Conservation (phyloP, 1,284 basidiomycete species). For the Papiliotrema nemorosa region DNA sequence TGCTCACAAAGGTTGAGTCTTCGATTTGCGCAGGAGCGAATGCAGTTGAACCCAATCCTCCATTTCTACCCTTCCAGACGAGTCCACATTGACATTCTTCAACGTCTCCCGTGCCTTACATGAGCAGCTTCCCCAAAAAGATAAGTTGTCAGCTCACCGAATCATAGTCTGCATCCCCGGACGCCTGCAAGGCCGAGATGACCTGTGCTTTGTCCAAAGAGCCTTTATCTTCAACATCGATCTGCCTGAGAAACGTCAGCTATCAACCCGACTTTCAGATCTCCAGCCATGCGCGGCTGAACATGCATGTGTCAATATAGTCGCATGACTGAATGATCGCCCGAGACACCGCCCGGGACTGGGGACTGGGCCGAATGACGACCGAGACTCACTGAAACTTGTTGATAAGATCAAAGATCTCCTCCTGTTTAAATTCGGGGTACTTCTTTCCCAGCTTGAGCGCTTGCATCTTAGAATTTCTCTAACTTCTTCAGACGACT, state of each 20-base stretch:
- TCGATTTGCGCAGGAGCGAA: constrained; percentile 36
- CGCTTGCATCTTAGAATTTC: constrained; percentile 48
- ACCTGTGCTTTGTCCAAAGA: constrained; percentile 77
- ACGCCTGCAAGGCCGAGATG: constrained; percentile 68
- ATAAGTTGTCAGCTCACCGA: constrained; percentile 55
- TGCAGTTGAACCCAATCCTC: constrained; percentile 86
- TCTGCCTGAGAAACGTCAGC: constrained; percentile 58
- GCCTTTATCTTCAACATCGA: constrained; percentile 80
- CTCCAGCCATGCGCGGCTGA: background rate
- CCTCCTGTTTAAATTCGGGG: constrained; percentile 84
- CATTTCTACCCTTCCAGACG: constrained; percentile 91
- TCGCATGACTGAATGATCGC: no score
- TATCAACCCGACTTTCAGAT: constrained; percentile 1
- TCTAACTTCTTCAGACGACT: no score
- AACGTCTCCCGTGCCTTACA: constrained; percentile 63
- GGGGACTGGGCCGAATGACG: no score
- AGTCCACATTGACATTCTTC: constrained; percentile 91
- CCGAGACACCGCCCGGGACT: no score
- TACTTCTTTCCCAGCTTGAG: constrained; percentile 82
- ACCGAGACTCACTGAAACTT: constrained; percentile 86
- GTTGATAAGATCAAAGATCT: constrained; percentile 88
- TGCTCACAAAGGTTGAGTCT: constrained; percentile 43
- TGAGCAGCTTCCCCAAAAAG: constrained; percentile 26
- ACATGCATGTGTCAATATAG: background rate
- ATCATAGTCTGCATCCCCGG: constrained; percentile 83